Percentiles rank a stretch among this genome's conserved stretches.
phyloP scores from a whole-genome alignment of 768 basidiomycete species.

The Lentinula detonsa region DNA sequence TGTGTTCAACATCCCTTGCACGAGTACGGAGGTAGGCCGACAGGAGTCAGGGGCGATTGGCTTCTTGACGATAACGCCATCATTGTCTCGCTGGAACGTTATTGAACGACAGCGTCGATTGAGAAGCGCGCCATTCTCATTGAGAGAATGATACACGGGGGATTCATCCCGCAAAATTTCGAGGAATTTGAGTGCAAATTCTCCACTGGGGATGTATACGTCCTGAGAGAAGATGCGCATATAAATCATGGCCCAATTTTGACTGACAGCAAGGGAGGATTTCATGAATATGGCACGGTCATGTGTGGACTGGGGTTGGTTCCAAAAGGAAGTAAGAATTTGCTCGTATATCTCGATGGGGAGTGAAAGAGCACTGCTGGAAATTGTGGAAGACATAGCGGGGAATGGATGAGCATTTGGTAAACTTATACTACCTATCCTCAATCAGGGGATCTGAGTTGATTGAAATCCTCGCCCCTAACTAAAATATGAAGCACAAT shows the following conservation, averaged over 20 bases:
- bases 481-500: no score
- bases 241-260: not conserved
- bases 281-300: conserved; percentile 1
- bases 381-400: not conserved
- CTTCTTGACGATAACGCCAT: not conserved
- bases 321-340: not conserved
- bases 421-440: not conserved
- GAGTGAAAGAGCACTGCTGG: not conserved
- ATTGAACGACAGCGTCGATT: not conserved
- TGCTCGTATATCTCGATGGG: not conserved
- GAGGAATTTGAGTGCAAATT: not conserved
- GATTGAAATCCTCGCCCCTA: no score
- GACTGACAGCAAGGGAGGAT: not conserved
- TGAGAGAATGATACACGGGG: not conserved
- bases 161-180: conserved; percentile 1
- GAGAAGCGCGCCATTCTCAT: not conserved
- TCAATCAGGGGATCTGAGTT: no score
- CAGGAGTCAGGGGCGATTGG: not conserved
- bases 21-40: not conserved
- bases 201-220: not conserved
- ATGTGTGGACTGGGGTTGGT: not conserved
- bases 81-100: not conserved
- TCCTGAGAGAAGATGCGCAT: not conserved
- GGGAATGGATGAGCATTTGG: not conserved
- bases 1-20: not conserved